Evolutionary conservation across 257 asterid genomes (phyloP).

Genomic region (Prunella vulgaris): DNA sequence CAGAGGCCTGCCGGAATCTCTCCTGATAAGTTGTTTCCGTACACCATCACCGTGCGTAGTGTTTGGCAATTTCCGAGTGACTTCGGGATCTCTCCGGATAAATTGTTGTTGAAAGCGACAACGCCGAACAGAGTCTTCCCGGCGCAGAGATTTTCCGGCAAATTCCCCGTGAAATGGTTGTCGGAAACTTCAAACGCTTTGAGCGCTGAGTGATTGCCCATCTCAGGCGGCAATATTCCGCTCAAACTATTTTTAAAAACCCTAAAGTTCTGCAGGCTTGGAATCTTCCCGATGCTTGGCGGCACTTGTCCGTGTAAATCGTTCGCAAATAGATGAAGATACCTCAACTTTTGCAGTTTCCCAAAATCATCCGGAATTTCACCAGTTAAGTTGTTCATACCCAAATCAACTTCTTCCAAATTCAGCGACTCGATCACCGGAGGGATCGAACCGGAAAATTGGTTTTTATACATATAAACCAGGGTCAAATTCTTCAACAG

Average conservation of each 20-base stretch:
- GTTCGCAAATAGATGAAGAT: conserved; percentile 42
- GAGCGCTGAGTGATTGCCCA: conserved; percentile 65
- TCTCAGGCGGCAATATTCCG: conserved; percentile 60
- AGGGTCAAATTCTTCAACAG: conserved; percentile 49
- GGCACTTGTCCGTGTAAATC: conserved; percentile 58
- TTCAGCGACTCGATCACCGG: conserved; percentile 34
- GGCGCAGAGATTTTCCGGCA: conserved; percentile 72
- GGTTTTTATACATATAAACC: conserved; percentile 41
- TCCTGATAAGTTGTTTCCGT: conserved; percentile 57
- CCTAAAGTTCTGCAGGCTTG: conserved; percentile 37
- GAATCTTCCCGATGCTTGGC: conserved; percentile 46
- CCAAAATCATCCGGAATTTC: conserved; percentile 65
- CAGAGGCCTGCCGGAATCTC: conserved; percentile 60
- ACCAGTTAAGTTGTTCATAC: conserved; percentile 57
- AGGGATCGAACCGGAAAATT: conserved; percentile 66
- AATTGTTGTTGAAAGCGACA: conserved; percentile 54
- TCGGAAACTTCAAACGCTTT: conserved; percentile 59
- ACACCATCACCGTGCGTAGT: conserved; percentile 53
- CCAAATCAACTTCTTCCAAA: conserved; percentile 50
- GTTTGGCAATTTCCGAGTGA: conserved; percentile 51
- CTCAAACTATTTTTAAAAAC: conserved; percentile 51
- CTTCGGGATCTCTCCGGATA: conserved; percentile 67
- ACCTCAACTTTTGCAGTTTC: conserved; percentile 43
- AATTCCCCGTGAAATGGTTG: conserved; percentile 55
- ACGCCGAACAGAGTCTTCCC: conserved; percentile 48